These are phyloP conservation scores for Gelatoporia subvermispora DNA, from an alignment of 768 basidiomycete species.

Conservation along the genomic window DNA sequence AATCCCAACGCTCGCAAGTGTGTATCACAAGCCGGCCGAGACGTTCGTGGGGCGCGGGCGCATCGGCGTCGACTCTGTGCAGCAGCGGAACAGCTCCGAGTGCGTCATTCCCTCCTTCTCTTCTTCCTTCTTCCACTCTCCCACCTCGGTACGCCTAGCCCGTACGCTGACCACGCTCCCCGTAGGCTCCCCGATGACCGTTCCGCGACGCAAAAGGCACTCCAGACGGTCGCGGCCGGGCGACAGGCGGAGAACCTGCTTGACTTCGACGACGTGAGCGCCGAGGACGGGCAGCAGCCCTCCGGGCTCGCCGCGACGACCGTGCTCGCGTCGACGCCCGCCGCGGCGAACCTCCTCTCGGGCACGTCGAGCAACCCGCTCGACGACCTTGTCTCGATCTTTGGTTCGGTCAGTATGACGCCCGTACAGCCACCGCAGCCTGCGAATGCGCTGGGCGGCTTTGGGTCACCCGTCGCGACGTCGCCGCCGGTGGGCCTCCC, in stretches of 20 bases:
- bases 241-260: constrained; percentile 93
- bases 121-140: not conserved
- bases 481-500: constrained; percentile 16
- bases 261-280: constrained; percentile 79
- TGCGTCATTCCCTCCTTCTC: constrained; percentile 29
- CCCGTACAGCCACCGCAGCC: constrained; percentile 11
- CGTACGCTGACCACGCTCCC: not conserved
- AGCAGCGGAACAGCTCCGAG: constrained; percentile 57
- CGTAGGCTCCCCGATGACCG: constrained; percentile 62
- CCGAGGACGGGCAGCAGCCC: constrained; percentile 49
- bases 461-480: constrained; percentile 15
- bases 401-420: constrained; percentile 48
- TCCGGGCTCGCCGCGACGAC: constrained; percentile 77
- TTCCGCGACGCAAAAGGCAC: constrained; percentile 69
- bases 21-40: constrained; percentile 95
- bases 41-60: constrained; percentile 94
- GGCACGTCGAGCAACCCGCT: constrained; percentile 85
- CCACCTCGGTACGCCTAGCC: not conserved
- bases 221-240: constrained; percentile 89
- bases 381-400: constrained; percentile 91
- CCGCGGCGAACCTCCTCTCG: constrained; percentile 67
- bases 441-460: constrained; percentile 20
- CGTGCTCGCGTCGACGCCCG: constrained; percentile 65
- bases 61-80: constrained; percentile 74
- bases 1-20: constrained; percentile 84